Conservation (phyloP, 2,329 filamentous ascomycete genomes). For the Cladosporium sp. region DNA sequence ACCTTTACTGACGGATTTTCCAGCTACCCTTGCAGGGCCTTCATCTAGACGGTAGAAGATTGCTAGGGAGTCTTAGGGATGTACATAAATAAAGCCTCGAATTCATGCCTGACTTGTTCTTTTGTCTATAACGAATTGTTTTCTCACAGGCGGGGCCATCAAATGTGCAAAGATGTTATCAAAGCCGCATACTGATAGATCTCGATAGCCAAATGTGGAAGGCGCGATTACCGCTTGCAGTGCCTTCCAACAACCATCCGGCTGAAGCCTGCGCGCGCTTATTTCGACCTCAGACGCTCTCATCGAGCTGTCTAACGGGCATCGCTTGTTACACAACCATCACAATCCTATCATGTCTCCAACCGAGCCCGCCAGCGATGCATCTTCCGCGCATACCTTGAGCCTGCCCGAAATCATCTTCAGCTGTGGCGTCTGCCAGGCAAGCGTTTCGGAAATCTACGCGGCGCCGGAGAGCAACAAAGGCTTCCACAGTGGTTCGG, state of each 20-base stretch:
- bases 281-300: background rate
- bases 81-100: constrained; percentile 12
- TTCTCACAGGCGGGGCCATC: background rate
- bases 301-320: background rate
- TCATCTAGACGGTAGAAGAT: constrained; percentile 24
- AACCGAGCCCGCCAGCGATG: background rate
- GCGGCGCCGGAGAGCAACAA: constrained; percentile 32
- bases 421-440: constrained; percentile 45
- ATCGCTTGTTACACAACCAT: constrained; percentile 7
- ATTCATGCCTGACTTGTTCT: constrained; percentile 9
- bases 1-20: constrained; percentile 21
- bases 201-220: background rate
- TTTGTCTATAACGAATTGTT: constrained; percentile 16
- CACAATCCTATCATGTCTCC: constrained; percentile 11
- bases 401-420: constrained; percentile 40
- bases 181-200: no score
- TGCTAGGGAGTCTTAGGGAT: constrained; percentile 7
- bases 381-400: constrained; percentile 9
- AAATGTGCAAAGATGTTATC: no score
- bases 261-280: background rate
- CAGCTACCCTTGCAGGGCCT: constrained; percentile 45
- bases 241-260: background rate
- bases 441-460: constrained; percentile 43
- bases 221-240: constrained; percentile 8
- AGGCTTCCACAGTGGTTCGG: constrained; percentile 28